Conservation (phyloP, 352 stramenopile genomes). For the Phytophthora crassamura region DNA sequence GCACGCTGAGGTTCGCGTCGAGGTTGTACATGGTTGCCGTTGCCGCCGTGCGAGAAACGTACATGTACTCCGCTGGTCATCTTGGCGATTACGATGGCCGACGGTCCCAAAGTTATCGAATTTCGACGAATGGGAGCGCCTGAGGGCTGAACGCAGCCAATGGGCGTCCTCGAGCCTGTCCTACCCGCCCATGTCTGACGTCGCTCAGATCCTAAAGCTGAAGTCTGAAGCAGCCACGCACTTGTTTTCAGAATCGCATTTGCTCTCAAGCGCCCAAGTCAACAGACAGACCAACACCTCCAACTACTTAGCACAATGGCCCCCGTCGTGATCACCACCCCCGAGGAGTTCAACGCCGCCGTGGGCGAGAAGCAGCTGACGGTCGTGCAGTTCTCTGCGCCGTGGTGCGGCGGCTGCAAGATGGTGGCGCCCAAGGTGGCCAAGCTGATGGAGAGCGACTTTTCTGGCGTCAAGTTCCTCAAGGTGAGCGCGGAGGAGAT, state of each 20-base stretch:
- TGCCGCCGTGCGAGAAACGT: neutral
- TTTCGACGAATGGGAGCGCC: conserved; percentile 1
- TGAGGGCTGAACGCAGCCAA: conserved; percentile 14
- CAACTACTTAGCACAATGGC: conserved; percentile 43
- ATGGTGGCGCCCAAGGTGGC: conserved; percentile 67
- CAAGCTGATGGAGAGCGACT: conserved; percentile 62
- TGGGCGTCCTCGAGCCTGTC: conserved; percentile 17
- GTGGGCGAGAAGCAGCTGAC: conserved; percentile 59
- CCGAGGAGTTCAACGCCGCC: conserved; percentile 57
- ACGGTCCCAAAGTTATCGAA: neutral
- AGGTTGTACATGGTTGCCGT: neutral
- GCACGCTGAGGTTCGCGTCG: too few species aligned
- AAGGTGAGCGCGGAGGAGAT: conserved; percentile 78
- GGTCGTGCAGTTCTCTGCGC: conserved; percentile 70
- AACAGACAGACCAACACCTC: conserved; percentile 19
- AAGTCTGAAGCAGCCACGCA: conserved; percentile 39
- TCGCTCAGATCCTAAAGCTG: conserved; percentile 18
- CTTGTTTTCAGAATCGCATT: conserved; percentile 36
- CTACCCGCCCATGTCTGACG: conserved; percentile 40
- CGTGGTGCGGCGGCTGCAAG: conserved; percentile 84
- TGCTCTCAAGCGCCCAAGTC: conserved; percentile 13
- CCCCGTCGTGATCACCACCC: conserved; percentile 51
- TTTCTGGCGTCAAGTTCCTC: conserved; percentile 63
- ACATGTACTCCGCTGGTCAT: conserved; percentile 15
- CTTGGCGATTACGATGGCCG: conserved; percentile 7